phyloP scores from a whole-genome alignment of 331 rosid genomes.

The Rosa hybrid region DNA sequence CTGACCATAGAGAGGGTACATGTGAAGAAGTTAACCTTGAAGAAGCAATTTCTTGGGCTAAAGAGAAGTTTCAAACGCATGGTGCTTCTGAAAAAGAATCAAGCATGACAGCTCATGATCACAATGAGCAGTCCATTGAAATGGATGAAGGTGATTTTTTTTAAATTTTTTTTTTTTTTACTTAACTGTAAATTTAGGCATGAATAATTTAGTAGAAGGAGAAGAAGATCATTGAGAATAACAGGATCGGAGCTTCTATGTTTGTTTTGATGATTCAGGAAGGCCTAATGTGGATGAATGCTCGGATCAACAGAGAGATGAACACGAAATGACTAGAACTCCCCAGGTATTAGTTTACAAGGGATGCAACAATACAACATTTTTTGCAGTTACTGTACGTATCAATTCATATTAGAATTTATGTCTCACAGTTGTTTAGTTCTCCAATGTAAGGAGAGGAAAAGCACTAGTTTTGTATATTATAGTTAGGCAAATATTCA shows the following conservation, averaged over 20 bases:
- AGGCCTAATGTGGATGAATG: conserved; percentile 37
- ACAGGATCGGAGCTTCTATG: not conserved
- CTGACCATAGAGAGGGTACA: conserved; percentile 41
- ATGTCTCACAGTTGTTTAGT: not conserved
- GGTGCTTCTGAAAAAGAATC: conserved; percentile 53
- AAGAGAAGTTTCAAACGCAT: conserved; percentile 36
- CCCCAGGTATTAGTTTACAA: conserved; percentile 52
- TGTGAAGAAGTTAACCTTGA: conserved; percentile 43
- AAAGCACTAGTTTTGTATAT: not conserved
- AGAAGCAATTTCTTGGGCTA: conserved; percentile 59
- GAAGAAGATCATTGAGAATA: not conserved
- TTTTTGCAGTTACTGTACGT: not conserved
- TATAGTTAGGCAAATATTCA: not conserved
- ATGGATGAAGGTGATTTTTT: conserved; percentile 50
- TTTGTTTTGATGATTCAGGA: conserved; percentile 45
- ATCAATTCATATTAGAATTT: not conserved
- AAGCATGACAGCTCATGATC: conserved; percentile 32
- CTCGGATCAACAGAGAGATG: conserved; percentile 33
- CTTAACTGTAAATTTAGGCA: not conserved
- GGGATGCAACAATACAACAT: not conserved
- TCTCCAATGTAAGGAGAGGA: not conserved
- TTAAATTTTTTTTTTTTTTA: not conserved
- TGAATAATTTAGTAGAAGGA: not conserved
- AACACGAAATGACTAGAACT: conserved; percentile 36
- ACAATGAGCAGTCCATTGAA: conserved; percentile 41